Evolutionary conservation across 305 asterid species (phyloP).

Genomic region (Fraxinus sp.): DNA sequence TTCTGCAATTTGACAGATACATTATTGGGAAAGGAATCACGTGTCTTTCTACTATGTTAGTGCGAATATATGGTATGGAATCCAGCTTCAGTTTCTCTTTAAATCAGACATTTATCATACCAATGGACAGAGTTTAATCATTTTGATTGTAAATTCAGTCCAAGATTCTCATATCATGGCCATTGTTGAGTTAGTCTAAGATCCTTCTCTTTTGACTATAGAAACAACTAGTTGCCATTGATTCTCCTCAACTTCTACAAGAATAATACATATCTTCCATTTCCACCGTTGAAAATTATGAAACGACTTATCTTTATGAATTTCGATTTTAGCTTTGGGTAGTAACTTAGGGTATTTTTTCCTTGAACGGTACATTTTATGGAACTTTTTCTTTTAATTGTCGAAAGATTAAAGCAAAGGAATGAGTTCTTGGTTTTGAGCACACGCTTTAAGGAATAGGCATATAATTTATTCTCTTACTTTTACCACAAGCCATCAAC

Average conservation of each 20-base stretch:
- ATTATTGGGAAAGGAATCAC: background rate
- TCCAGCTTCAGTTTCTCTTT: background rate
- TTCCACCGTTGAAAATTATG: background rate
- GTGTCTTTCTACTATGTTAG: background rate
- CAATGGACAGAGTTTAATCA: background rate
- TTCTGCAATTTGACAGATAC: background rate
- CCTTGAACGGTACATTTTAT: background rate
- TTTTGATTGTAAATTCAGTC: background rate
- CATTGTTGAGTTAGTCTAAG: slow-evolving; percentile 1
- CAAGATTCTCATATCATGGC: slow-evolving; percentile 4
- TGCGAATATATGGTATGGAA: background rate
- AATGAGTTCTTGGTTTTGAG: slow-evolving; percentile 15
- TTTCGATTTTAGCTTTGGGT: background rate
- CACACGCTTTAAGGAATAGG: slow-evolving; percentile 17
- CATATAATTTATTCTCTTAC: background rate
- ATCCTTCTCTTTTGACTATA: background rate
- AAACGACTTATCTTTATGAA: background rate
- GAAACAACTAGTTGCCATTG: slow-evolving; percentile 12
- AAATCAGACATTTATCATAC: background rate
- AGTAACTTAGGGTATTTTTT: background rate
- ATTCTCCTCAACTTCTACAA: background rate
- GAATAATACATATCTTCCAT: slow-evolving; percentile 9
- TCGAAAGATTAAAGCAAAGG: slow-evolving; percentile 6
- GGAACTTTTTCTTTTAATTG: background rate
- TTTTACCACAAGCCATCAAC: background rate